phyloP scores from a whole-genome alignment of 805 yeast species.

The Pichia scutulata region DNA sequence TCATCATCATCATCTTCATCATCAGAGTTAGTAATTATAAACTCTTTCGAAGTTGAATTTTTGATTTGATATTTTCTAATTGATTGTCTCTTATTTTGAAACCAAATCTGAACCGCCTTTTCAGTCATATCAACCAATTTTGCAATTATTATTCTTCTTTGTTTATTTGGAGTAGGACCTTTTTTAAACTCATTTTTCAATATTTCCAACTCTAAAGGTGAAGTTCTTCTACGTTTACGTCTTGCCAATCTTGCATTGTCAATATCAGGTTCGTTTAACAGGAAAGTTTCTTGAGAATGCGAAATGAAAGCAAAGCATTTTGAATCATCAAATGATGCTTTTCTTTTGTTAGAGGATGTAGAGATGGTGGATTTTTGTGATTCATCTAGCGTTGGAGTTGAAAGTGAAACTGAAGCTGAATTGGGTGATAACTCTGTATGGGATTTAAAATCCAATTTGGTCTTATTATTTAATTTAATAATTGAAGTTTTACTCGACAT shows the following conservation, averaged over 20 bases:
- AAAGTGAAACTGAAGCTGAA: neutral
- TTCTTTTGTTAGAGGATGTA: conserved; percentile 4
- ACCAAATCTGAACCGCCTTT: conserved; percentile 97
- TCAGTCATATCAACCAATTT: conserved; percentile 84
- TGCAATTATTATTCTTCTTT: conserved; percentile 73
- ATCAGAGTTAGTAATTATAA: neutral
- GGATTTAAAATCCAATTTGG: neutral
- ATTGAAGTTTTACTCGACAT: neutral
- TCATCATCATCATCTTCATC: neutral
- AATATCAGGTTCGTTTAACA: conserved; percentile 71
- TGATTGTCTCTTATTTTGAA: conserved; percentile 90
- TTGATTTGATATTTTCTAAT: conserved; percentile 38
- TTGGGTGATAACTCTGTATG: neutral
- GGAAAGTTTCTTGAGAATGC: conserved; percentile 86
- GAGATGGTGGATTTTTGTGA: neutral
- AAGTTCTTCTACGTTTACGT: conserved; percentile 91
- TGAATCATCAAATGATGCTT: conserved; percentile 19
- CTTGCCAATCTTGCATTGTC: conserved; percentile 92
- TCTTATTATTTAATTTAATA: neutral
- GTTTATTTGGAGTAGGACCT: conserved; percentile 77
- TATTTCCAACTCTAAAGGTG: conserved; percentile 76
- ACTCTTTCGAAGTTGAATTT: neutral
- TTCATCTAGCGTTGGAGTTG: neutral
- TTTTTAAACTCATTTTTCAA: conserved; percentile 70
- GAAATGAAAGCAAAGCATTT: conserved; percentile 78